Percentiles rank a stretch among this genome's conserved stretches.
phyloP scores from a whole-genome alignment of 2,329 filamentous ascomycete genomes.

The Macrophomina tecta region DNA sequence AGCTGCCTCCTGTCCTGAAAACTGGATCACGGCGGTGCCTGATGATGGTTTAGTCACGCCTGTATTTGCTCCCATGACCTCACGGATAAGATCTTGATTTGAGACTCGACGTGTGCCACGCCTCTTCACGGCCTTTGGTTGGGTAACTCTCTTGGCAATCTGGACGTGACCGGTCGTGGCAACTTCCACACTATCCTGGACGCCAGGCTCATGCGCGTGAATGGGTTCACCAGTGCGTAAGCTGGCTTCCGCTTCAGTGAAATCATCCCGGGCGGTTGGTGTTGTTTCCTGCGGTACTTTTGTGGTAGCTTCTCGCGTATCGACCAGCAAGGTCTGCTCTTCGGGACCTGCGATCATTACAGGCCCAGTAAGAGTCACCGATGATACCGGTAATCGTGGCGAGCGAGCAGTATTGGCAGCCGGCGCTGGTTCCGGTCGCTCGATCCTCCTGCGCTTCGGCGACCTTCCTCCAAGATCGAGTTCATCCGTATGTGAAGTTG shows the following conservation, averaged over 20 bases:
- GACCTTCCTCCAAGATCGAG: slow-evolving; percentile 12
- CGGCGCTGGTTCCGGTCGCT: not conserved
- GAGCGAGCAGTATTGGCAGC: not conserved
- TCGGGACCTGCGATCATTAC: not conserved
- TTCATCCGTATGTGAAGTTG: not conserved
- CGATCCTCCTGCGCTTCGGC: slow-evolving; percentile 24
- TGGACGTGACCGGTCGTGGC: not conserved
- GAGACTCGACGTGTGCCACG: slow-evolving; percentile 1
- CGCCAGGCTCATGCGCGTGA: not conserved
- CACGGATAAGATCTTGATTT: slow-evolving; percentile 17
- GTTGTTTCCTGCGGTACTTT: not conserved
- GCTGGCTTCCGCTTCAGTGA: not conserved
- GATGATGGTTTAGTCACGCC: slow-evolving; percentile 10
- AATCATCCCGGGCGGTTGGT: not conserved
- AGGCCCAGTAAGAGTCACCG: not conserved
- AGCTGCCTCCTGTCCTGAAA: not conserved
- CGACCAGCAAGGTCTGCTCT: not conserved
- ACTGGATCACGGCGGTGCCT: not conserved
- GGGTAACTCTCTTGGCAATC: not conserved
- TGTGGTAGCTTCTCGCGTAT: not conserved
- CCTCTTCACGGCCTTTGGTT: slow-evolving; percentile 11
- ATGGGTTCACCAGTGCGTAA: not conserved
- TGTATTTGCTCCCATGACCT: slow-evolving; percentile 3
- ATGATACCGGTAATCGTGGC: not conserved
- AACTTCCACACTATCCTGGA: not conserved